A percentile compares a stretch with the other conserved stretches of the same genome.
Conservation (phyloP, 805 yeast genomes). For the Candida succiphila region DNA sequence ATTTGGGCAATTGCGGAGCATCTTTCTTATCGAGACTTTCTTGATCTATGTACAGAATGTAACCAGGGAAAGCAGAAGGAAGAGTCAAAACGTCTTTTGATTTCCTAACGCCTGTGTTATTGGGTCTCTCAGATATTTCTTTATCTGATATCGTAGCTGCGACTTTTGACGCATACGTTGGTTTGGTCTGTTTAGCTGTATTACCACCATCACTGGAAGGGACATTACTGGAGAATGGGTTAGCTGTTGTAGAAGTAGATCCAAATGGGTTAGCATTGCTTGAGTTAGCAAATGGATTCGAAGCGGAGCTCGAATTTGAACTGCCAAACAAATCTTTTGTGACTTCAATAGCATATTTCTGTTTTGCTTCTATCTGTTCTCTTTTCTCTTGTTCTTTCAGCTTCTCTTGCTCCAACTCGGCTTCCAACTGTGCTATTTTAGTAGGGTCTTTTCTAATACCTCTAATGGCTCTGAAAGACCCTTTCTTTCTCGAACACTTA, state of each 20-base stretch:
- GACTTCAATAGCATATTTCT: slow-evolving; percentile 26
- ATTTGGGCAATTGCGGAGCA: slow-evolving; percentile 19
- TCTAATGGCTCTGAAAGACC: slow-evolving; percentile 67
- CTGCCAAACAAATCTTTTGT: slow-evolving; percentile 20
- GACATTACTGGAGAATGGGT: slow-evolving; percentile 2
- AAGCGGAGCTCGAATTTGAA: neutral
- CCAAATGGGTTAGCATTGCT: slow-evolving; percentile 12
- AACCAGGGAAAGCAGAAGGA: slow-evolving; percentile 58
- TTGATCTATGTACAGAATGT: slow-evolving; percentile 58
- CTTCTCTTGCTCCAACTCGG: slow-evolving; percentile 29
- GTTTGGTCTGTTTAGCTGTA: slow-evolving; percentile 2
- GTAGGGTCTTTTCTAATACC: slow-evolving; percentile 58
- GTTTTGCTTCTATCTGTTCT: slow-evolving; percentile 31
- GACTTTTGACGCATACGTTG: slow-evolving; percentile 11
- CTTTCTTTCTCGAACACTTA: slow-evolving; percentile 57
- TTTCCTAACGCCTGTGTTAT: too few species aligned
- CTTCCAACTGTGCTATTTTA: slow-evolving; percentile 28
- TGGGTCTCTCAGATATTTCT: slow-evolving; percentile 1
- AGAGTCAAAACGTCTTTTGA: slow-evolving; percentile 10
- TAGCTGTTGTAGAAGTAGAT: slow-evolving; percentile 1
- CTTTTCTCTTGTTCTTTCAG: slow-evolving; percentile 33
- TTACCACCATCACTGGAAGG: neutral
- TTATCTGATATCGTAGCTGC: slow-evolving; percentile 14
- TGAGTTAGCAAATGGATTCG: slow-evolving; percentile 15
- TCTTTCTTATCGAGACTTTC: slow-evolving; percentile 52